Evolutionary conservation across 2,329 filamentous ascomycete species (phyloP).

Genomic region (Microdochium nivale): DNA sequence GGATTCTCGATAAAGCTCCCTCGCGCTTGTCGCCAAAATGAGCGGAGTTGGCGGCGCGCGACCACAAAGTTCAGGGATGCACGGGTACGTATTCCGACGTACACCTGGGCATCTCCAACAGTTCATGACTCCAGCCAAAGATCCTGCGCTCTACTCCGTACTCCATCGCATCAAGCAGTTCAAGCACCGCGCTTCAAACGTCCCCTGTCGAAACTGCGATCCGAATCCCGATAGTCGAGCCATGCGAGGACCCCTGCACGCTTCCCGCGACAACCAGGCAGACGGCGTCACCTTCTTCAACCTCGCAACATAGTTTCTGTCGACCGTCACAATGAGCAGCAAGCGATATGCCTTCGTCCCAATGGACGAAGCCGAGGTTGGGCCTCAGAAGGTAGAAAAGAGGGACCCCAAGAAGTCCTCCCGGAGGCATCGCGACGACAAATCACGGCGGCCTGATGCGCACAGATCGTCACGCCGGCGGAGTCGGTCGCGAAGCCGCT

Average conservation of each 20-base stretch:
- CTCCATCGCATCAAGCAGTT: no score
- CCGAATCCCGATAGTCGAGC: no score
- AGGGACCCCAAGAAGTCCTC: slow-evolving; percentile 29
- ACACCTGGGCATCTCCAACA: no score
- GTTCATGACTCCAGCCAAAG: no score
- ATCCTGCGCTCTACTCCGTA: no score
- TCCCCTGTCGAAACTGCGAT: no score
- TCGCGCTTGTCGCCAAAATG: not conserved
- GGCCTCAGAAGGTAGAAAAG: slow-evolving; percentile 40
- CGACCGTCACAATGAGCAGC: slow-evolving; percentile 29
- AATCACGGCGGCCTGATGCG: slow-evolving; percentile 19
- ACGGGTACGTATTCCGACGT: no score
- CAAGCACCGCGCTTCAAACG: no score
- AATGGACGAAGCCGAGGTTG: slow-evolving; percentile 58
- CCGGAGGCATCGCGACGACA: slow-evolving; percentile 21
- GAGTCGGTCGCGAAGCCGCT: slow-evolving; percentile 19
- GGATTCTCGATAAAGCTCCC: not conserved
- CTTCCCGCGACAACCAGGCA: not conserved
- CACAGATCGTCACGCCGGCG: slow-evolving; percentile 10
- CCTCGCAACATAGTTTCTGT: not conserved
- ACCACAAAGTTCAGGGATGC: no score
- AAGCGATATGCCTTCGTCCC: slow-evolving; percentile 60
- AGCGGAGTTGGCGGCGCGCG: not conserved
- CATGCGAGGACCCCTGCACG: no score
- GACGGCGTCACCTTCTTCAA: not conserved